These are phyloP conservation scores for Crithidia fasciculata DNA, from an alignment of 208 protist genomes.

Conservation along the genomic window DNA sequence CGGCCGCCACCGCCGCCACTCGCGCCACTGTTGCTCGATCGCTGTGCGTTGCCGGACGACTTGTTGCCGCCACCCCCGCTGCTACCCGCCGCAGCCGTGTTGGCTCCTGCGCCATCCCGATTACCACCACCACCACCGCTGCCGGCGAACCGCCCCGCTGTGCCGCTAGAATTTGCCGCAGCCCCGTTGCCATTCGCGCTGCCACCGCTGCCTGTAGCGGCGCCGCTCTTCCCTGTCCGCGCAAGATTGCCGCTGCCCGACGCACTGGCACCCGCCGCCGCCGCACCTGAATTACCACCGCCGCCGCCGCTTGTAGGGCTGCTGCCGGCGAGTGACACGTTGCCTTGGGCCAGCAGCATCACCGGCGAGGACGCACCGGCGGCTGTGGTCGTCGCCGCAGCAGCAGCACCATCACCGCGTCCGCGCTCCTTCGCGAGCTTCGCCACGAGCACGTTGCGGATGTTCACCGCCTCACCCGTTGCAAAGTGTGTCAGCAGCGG, in stretches of 20 bases:
- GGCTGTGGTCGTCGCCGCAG: background rate
- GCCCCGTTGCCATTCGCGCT: background rate
- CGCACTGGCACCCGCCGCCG: background rate
- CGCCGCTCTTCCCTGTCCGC: conserved; percentile 11
- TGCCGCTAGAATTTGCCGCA: background rate
- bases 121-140: conserved; percentile 6
- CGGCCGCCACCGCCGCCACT: background rate
- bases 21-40: conserved; percentile 1
- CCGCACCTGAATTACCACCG: background rate
- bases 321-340: background rate
- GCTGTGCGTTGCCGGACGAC: background rate
- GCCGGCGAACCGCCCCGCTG: background rate
- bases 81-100: background rate
- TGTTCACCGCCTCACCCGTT: conserved; percentile 22
- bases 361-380: conserved; percentile 3
- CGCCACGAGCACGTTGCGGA: conserved; percentile 38
- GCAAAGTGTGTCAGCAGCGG: conserved; percentile 4
- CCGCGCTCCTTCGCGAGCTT: conserved; percentile 61
- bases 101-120: conserved; percentile 2
- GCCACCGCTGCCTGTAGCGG: background rate
- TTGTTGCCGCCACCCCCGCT: background rate
- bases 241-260: conserved; percentile 22
- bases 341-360: conserved; percentile 23
- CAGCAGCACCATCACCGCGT: background rate
- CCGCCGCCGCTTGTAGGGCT: background rate